Base-by-base conservation (phyloP, 2,329 filamentous ascomycete species). In the Leptographium galeiforme region DNA sequence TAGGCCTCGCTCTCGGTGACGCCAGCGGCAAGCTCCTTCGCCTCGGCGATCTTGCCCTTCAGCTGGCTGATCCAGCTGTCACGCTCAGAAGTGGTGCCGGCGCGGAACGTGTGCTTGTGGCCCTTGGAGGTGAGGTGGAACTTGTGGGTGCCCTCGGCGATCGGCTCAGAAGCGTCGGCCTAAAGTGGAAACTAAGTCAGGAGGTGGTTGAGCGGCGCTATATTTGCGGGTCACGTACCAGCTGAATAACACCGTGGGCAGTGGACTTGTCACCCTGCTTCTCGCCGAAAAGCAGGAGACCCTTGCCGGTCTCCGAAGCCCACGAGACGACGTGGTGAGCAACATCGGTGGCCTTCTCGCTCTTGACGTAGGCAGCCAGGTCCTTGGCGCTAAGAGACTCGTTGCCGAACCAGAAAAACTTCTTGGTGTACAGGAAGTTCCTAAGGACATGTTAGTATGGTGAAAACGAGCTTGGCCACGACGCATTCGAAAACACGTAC, bases 101-200 rank as follows among this genome's bases (percentile, higher is more conserved):
- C 88, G 80, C 96, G 91, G 78, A 98, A 95, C 57, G 79, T 79
- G 79, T 96, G 89, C 82, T 95, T 95, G 73, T 94, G 85, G 62
- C 85, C 86, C 71, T 85, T 83, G 66, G 87, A 72, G 67, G 84
- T 87, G 76, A 97, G 86, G 65, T 82, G 75, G 76, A 98, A 95
- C 72, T 93, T 90, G 72, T 80, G 78, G 60, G 78, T 66, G 57
- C 89, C 87, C 58, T 89, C 85, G 68, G 83, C 81, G 67, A 79
- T 77, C 55, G 94, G 78, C 67, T 95, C 88, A 49, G 72, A 77
- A 60, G 76, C 76, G 66, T 82, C 77, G 57, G 77, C 70, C 74
- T 83, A 58, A 53, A 14, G 12, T 25, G 25, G 25, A 25, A 25
- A 25, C 25, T 5, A 25, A 14, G 30, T 44, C 30, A 36, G 40